phyloP scores from a whole-genome alignment of 345 rosid genomes.

The Eucalyptus pauciflora region DNA sequence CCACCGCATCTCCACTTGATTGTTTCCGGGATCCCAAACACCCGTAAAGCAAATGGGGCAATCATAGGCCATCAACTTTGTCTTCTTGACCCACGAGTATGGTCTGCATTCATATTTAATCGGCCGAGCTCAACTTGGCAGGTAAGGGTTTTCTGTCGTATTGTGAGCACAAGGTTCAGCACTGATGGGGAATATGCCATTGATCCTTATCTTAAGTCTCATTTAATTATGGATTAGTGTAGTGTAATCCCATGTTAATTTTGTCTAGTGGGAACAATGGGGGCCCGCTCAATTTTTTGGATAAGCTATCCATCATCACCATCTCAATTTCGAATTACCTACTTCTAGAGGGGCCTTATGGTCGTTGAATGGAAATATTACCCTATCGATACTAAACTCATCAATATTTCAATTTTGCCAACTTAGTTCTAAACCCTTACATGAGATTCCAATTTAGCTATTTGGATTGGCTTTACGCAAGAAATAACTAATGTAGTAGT shows the following conservation, averaged over 20 bases:
- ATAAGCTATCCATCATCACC: neutral
- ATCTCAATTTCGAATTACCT: neutral
- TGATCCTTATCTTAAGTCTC: neutral
- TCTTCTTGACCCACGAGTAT: neutral
- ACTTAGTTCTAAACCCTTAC: neutral
- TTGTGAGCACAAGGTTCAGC: neutral
- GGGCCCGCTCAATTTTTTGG: neutral
- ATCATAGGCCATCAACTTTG: neutral
- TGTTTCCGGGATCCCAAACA: neutral
- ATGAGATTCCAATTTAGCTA: neutral
- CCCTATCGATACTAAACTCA: neutral
- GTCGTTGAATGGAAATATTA: neutral
- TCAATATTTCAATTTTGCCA: neutral
- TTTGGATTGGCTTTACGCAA: accelerated
- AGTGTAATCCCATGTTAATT: neutral
- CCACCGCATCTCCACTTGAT: neutral
- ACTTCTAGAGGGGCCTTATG: neutral
- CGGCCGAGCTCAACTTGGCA: neutral
- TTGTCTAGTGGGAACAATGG: neutral
- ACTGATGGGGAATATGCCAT: neutral
- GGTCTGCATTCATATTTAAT: neutral
- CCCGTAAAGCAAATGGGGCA: neutral
- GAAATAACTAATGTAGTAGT: accelerated
- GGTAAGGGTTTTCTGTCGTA: neutral
- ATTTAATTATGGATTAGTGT: neutral